Percentiles rank a stretch among this genome's conserved stretches.
These are phyloP conservation scores for Pyracantha coccinea DNA, from an alignment of 331 rosid genomes.

Conservation along the genomic window DNA sequence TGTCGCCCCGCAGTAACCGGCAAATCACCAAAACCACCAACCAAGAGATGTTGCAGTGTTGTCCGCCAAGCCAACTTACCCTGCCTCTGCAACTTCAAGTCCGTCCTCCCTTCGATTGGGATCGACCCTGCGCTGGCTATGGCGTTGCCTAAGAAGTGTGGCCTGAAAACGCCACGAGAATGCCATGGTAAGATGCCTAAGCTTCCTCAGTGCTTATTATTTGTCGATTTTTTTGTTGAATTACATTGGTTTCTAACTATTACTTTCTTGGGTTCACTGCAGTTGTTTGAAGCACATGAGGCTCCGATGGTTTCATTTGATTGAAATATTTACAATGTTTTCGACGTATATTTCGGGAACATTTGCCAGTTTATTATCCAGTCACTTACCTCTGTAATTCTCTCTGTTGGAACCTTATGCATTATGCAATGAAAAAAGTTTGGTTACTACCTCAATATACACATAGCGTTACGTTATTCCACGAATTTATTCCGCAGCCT, in stretches of 20 bases:
- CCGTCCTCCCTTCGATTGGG: conserved; percentile 25
- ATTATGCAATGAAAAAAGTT: neutral
- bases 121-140: conserved; percentile 33
- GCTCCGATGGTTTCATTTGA: neutral
- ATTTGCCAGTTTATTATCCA: too few relatives aligned
- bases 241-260: neutral
- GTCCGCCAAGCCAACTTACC: conserved; percentile 31
- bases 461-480: too few relatives aligned
- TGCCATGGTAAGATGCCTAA: conserved; percentile 27
- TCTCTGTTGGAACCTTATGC: neutral
- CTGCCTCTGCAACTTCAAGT: conserved; percentile 45
- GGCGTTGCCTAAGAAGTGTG: conserved; percentile 49
- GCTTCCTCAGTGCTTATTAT: neutral
- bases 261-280: neutral
- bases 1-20: conserved; percentile 50
- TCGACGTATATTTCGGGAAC: neutral
- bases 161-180: conserved; percentile 20
- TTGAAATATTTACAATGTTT: neutral
- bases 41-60: conserved; percentile 31
- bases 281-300: neutral
- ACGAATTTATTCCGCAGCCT: too few relatives aligned
- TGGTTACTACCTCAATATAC: too few relatives aligned
- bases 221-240: neutral
- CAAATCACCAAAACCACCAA: conserved; percentile 26
- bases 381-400: neutral